Conservation (phyloP, 495 filamentous ascomycete species). For the Xylaria sp. region DNA sequence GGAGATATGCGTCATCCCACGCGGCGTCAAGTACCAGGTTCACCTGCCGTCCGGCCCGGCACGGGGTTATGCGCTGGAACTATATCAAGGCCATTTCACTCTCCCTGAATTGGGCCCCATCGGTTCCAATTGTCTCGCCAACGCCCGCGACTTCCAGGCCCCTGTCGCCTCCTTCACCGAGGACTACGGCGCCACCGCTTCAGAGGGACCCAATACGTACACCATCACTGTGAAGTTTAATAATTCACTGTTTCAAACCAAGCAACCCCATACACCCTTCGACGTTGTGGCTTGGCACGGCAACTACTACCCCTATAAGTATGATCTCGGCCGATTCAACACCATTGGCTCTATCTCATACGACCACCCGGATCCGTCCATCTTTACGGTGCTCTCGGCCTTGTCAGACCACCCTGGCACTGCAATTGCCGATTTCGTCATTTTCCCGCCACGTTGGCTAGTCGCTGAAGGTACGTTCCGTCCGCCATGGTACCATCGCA, state of each 20-base stretch:
- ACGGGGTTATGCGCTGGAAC: slow-evolving; percentile 85
- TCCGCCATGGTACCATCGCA: slow-evolving; percentile 84
- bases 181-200: slow-evolving; percentile 49
- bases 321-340: slow-evolving; percentile 81
- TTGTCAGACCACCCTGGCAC: slow-evolving; percentile 66
- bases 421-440: slow-evolving; percentile 82
- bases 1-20: slow-evolving; percentile 88
- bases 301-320: slow-evolving; percentile 83
- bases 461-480: slow-evolving; percentile 80
- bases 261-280: slow-evolving; percentile 77
- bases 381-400: slow-evolving; percentile 80
- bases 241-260: slow-evolving; percentile 75
- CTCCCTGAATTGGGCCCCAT: slow-evolving; percentile 91
- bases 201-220: slow-evolving; percentile 55
- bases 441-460: slow-evolving; percentile 83
- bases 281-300: slow-evolving; percentile 85
- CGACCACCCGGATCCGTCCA: slow-evolving; percentile 82
- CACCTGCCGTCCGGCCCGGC: slow-evolving; percentile 67
- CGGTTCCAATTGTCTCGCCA: slow-evolving; percentile 85
- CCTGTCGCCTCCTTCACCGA: slow-evolving; percentile 81
- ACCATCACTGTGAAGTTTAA: slow-evolving; percentile 79
- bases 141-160: slow-evolving; percentile 86
- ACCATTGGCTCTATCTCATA: slow-evolving; percentile 77
- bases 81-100: slow-evolving; percentile 83
- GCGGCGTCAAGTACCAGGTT: slow-evolving; percentile 81